Evolutionary conservation across 2,329 filamentous ascomycete species (phyloP).

Genomic region (Teratosphaeria nubilosa): DNA sequence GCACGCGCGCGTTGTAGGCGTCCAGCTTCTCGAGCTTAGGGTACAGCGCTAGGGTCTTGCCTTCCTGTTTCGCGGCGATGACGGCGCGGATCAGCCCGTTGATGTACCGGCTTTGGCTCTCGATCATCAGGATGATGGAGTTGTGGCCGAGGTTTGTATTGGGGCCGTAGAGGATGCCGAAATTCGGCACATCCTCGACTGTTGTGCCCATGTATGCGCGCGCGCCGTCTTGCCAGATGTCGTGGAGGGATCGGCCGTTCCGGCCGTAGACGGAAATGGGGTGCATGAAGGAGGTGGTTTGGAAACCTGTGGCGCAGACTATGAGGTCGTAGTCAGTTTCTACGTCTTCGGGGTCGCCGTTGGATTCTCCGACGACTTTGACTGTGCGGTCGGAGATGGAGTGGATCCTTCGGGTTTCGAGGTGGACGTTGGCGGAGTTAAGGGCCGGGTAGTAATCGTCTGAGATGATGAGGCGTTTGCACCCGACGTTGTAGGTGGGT

Average conservation of each 20-base stretch:
- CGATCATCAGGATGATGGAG: constrained; percentile 51
- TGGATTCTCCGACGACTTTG: constrained; percentile 34
- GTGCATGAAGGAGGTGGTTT: constrained; percentile 48
- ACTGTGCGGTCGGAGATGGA: constrained; percentile 39
- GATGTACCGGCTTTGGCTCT: constrained; percentile 47
- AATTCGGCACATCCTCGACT: constrained; percentile 44
- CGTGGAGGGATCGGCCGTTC: constrained; percentile 32
- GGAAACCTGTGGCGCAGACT: constrained; percentile 50
- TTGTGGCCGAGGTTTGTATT: constrained; percentile 41
- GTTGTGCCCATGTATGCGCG: constrained; percentile 42
- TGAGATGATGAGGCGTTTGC: constrained; percentile 44
- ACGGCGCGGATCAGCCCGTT: constrained; percentile 41
- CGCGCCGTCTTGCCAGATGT: constrained; percentile 47
- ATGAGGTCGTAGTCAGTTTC: constrained; percentile 43
- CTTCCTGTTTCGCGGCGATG: constrained; percentile 33
- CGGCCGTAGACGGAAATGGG: constrained; percentile 44
- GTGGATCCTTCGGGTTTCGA: constrained; percentile 43
- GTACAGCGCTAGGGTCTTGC: constrained; percentile 34
- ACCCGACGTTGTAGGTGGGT: constrained; percentile 45
- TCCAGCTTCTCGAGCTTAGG: constrained; percentile 32
- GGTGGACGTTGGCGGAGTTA: constrained; percentile 35
- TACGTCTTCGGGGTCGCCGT: constrained; percentile 9
- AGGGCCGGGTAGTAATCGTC: constrained; percentile 49
- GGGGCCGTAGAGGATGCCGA: constrained; percentile 48
- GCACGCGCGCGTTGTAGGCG: constrained; percentile 39